Evolutionary conservation across 441 rosid genomes (phyloP).

Genomic region (Pelargonium citronellum): DNA sequence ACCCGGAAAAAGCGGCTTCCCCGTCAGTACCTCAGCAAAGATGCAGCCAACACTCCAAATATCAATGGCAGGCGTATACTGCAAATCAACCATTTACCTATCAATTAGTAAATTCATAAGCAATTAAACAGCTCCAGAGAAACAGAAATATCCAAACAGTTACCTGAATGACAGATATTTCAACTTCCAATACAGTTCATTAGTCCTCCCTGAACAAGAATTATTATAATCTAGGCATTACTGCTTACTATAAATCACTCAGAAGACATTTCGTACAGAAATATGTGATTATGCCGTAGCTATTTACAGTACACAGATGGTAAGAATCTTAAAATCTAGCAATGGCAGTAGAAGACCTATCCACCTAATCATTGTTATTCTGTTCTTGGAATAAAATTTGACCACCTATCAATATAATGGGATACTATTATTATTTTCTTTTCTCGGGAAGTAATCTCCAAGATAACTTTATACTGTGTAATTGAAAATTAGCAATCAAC

Average conservation of each 20-base stretch:
- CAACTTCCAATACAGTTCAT: slow-evolving; percentile 94
- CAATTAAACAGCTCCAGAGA: background rate
- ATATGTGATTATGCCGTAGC: slow-evolving; percentile 5
- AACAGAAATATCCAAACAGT: background rate
- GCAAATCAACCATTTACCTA: slow-evolving; percentile 23
- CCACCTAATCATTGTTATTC: background rate
- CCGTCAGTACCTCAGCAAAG: slow-evolving; percentile 84
- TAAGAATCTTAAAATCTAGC: background rate
- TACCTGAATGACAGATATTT: slow-evolving; percentile 65
- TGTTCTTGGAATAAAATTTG: background rate
- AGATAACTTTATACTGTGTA: background rate
- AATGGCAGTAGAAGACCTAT: background rate
- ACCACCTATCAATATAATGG: background rate
- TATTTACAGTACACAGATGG: background rate
- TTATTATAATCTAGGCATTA: slow-evolving; percentile 75
- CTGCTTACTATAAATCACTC: slow-evolving; percentile 49
- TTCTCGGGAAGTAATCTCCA: background rate
- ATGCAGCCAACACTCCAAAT: slow-evolving; percentile 98
- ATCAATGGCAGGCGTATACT: slow-evolving; percentile 97
- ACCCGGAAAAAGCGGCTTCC: slow-evolving; percentile 86
- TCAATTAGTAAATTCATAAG: slow-evolving; percentile 19
- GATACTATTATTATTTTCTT: background rate
- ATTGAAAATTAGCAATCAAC: background rate
- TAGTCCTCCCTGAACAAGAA: slow-evolving; percentile 96
- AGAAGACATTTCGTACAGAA: slow-evolving; percentile 33